A percentile compares a stretch with the other conserved stretches of the same genome.
phyloP scores from a whole-genome alignment of 345 rosid species.

The Eucalyptus paniculata region DNA sequence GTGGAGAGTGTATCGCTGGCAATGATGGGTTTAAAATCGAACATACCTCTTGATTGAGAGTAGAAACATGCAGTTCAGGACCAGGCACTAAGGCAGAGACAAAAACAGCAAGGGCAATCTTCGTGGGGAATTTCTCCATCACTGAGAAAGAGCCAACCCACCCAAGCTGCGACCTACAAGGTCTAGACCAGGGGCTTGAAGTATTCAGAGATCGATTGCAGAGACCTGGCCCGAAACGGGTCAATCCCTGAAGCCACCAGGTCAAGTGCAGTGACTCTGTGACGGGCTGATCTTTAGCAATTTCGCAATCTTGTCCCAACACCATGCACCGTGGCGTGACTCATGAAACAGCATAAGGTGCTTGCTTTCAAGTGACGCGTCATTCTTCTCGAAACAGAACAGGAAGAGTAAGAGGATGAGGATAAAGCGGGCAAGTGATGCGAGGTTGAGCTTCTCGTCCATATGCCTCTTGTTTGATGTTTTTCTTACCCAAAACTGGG shows the following conservation, averaged over 20 bases:
- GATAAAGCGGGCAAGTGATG: background rate
- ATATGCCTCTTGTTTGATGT: background rate
- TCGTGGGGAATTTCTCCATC: background rate
- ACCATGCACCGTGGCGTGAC: conserved; percentile 24
- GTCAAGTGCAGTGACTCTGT: conserved; percentile 15
- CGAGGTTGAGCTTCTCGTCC: background rate
- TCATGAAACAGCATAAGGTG: conserved; percentile 20
- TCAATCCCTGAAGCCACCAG: conserved; percentile 21
- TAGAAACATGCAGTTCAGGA: conserved; percentile 8
- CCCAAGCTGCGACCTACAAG: too few species aligned
- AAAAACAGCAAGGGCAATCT: conserved; percentile 11
- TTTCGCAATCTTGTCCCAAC: conserved; percentile 16
- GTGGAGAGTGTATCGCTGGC: too few species aligned
- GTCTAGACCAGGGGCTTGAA: too few species aligned
- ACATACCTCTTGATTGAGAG: background rate
- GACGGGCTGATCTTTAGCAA: conserved; percentile 10
- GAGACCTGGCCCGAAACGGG: background rate
- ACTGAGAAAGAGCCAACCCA: too few species aligned
- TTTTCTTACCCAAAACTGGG: background rate
- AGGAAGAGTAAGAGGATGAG: background rate
- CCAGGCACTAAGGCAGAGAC: conserved; percentile 22
- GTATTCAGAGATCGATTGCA: too few species aligned
- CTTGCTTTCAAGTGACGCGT: background rate
- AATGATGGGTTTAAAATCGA: too few species aligned
- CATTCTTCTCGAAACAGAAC: background rate